Base-by-base conservation (phyloP, 768 basidiomycete genomes). In the Gymnopilus junonius region DNA sequence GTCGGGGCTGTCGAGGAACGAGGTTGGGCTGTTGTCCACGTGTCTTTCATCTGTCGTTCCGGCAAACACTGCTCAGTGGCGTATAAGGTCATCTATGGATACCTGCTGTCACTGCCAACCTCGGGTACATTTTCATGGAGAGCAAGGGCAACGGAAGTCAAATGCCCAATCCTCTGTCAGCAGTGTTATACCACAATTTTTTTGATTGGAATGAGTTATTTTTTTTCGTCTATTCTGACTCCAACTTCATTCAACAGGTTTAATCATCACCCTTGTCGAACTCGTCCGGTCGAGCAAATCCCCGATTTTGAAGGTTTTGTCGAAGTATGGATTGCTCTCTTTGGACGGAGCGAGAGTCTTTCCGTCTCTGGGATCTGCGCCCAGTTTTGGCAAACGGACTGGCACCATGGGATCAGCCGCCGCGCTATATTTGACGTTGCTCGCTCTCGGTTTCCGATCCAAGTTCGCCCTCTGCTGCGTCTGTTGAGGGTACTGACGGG, bases 381-480 rank as follows among this genome's bases (percentile, higher is more conserved):
- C 5, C 93, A 95, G 67, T 96, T 87, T 73, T 98, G 95, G 94
- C 82, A 87, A 57, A 81, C 78, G 1, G 94, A 95, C 70, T 92
- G 88, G 86, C 78, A 86, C 39, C 80, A 83, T 37, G 86, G 86
- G 50, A 81, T 83, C 3, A 77, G 88, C 20, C 91, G 94, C 31
- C 85, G 91, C 27, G 91, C 92, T 35, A 84, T 96, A 54, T 85
- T 98, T 58, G 94, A 95, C 63, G 87, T 94, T 23, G 87, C 91
- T 7, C 85, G 91, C 3, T 85, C 91, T 8, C 86, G 93, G 2
- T 98, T 95, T 75, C 95, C 95, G 2, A 83, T 93, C 31, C 88
- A 94, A 58, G 82, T 91, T 64, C 80, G 82, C 25, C 86, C 89
- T 0, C 83, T 96, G 21, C 72, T 92, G 40, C 84, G 85, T 20